phyloP scores from a whole-genome alignment of 2,329 filamentous ascomycete species.

The Sclerotiophoma versabilis region DNA sequence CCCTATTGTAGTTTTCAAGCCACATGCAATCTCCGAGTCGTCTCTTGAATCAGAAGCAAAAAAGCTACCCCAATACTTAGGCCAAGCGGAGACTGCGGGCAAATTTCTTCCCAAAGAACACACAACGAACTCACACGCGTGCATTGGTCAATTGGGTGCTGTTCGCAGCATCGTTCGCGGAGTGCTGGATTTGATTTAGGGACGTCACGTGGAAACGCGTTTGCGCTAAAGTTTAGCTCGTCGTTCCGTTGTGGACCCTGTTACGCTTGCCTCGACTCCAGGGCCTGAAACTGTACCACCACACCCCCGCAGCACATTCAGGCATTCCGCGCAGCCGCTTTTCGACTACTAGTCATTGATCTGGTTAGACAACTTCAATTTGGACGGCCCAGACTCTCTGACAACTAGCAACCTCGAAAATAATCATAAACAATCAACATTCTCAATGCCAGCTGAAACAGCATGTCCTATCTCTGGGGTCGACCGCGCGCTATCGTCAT shows the following conservation, averaged over 20 bases:
- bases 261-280: not conserved
- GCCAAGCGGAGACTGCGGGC: not conserved
- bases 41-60: not conserved
- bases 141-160: too few relatives aligned
- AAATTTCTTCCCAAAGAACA: not conserved
- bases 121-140: not conserved
- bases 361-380: not conserved
- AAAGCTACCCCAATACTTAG: not conserved
- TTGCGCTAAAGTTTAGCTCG: slow-evolving; percentile 1
- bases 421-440: slow-evolving; percentile 1
- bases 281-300: slow-evolving; percentile 11
- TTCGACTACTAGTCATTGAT: not conserved
- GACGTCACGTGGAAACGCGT: slow-evolving; percentile 14
- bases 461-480: slow-evolving; percentile 49
- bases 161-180: too few relatives aligned
- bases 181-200: too few relatives aligned
- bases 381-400: too few relatives aligned
- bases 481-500: slow-evolving; percentile 45
- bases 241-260: slow-evolving; percentile 5
- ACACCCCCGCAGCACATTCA: not conserved
- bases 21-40: slow-evolving; percentile 13
- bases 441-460: slow-evolving; percentile 31
- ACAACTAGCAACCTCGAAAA: not conserved
- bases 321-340: not conserved
- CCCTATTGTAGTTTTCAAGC: not conserved